Base-by-base conservation (phyloP, 1,139 yeast genomes). In the Hyphopichia burtonii region DNA sequence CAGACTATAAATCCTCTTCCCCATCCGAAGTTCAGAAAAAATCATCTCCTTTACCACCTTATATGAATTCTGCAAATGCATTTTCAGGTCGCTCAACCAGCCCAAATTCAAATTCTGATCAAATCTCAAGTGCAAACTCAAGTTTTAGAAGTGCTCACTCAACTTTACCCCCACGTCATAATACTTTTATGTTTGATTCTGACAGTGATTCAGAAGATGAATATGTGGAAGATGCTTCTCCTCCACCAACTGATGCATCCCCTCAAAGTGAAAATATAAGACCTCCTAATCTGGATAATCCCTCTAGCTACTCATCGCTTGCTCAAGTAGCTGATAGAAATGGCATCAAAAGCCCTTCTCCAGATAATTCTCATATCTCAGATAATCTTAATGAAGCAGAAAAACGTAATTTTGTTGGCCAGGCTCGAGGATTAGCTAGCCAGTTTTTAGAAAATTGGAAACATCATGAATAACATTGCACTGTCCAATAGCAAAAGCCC, bases 291-390 rank as follows among this genome's bases (percentile, higher is more conserved):
- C 8, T 7, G 9, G 20, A 31, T 16, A 17, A 17, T 17, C 20
- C 34, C 8, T 16, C 34, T 18, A 67, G 71, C 43, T 71, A 69
- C 49, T 63, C 66, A 36, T 67, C 80, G 10, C 59, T 77, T 33
- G 74, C 79, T 39, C 78, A 75, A 48, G 79, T 78, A 18, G 83
- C 83, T 2, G 82, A 74, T 11, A 63, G 57, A 40, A 70, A 59
- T 47, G 74, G 75, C 5, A 66, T 69, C 36, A 52, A 55, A 19
- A 59, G 64, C 55, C 73, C 71, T 12, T 56, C 68, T 17, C 60
- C 64, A 5, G 65, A 56, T 5, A 17, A 9, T 31, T 7, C 16
- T n/a, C 17, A 35, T 15, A 20, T 7, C 17, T 3, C 20, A 7
- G 28, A 33, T 6, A 4, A 11, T 11, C 19, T 10, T 4, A 15